Evolutionary conservation across 2,329 filamentous ascomycete species (phyloP), one percentile per base, ranked within the genome.

Genomic region (Emericellopsis cladophorae): DNA sequence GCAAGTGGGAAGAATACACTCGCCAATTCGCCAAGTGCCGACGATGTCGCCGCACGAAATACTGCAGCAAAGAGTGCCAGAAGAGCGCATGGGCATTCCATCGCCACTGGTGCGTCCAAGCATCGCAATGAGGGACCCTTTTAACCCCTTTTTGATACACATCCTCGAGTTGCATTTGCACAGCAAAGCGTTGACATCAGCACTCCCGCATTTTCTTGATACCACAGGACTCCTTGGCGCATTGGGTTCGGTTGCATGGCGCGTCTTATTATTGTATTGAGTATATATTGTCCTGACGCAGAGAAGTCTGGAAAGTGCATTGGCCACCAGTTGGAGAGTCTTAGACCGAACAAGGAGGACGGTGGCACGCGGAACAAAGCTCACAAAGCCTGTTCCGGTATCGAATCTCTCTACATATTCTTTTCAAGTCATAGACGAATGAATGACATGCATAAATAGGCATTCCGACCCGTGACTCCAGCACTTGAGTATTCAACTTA

Each of bases 51-150:
- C 80, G 92, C 49, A 98, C 92, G 46, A 98, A 98, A 62, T 95
- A 95, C 67, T 98, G 92, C 79, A 95, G 89, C 74, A 98, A 98
- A 64, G 92, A 98, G 62, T 98, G 92, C 64, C 92, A 98, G 65
- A 96, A 96, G 70, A 93, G 86, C 52, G 93, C 92, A 9, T 98
- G 92, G 92, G 88, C 92, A 23, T 96, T 88, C 63, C 92, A 98
- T 59, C 81, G 92, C 45, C 93, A 96, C 65, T 98, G 92, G 92
- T 98, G 92, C 59, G 82, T 92, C 44, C 81, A 82, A 44, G 84
- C 84, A 39, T 66, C 72, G 29, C 68, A 72, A 62, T 74, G 59
- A 60, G 42, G 26, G 8, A 24, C 12, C 23, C 9, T 15, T 14
- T 16, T 5, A 18, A 12, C 22, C 22, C 34, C 23, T 16, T n/a